Conservation (phyloP, 2,329 filamentous ascomycete species). For the Xylariaceae sp. region DNA sequence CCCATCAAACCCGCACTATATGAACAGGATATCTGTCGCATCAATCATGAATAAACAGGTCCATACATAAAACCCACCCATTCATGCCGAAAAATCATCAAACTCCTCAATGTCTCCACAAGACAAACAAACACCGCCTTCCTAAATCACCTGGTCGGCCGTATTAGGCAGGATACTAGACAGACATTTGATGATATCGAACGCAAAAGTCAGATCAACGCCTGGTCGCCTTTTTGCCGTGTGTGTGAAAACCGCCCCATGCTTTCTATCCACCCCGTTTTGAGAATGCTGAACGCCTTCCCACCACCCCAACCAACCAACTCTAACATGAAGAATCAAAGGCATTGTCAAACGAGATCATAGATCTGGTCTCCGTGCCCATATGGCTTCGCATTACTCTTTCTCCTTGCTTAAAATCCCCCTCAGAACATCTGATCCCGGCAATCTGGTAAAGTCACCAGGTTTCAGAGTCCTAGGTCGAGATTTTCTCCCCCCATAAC, state of each 20-base stretch:
- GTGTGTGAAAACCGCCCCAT: background rate
- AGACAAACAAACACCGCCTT: no score
- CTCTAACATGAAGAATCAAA: background rate
- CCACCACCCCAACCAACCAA: background rate
- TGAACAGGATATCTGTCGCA: no score
- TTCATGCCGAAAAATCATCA: no score
- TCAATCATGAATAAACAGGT: no score
- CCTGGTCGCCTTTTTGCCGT: background rate
- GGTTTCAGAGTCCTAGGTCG: background rate
- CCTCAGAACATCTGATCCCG: background rate
- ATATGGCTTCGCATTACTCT: background rate
- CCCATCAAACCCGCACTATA: no score
- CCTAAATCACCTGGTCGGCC: background rate
- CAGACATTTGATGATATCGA: slow-evolving; percentile 1
- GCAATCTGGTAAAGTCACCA: slow-evolving; percentile 4
- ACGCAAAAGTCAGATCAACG: slow-evolving; percentile 12
- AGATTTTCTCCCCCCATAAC: background rate
- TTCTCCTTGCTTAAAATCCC: background rate
- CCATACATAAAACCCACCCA: no score
- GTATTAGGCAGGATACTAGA: slow-evolving; percentile 1
- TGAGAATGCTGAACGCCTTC: background rate
- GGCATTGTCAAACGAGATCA: background rate
- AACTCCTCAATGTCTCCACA: no score
- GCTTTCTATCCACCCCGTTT: slow-evolving; percentile 1
- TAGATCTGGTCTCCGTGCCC: background rate